These are phyloP conservation scores for Corymbia citriodora DNA, from an alignment of 441 rosid genomes.

Conservation along the genomic window DNA sequence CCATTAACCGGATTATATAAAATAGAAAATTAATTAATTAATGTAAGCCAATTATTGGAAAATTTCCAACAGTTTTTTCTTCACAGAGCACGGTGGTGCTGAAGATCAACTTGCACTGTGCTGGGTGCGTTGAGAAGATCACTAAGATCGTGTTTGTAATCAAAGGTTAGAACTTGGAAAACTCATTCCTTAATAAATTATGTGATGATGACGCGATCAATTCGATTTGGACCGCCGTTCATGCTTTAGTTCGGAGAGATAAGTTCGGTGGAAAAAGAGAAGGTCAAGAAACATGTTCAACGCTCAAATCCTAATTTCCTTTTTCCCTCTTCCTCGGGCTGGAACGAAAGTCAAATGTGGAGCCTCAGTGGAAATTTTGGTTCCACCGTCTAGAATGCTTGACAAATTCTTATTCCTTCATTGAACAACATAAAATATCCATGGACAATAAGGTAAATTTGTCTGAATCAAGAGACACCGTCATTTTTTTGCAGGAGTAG, in stretches of 20 bases:
- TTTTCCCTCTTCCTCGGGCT: background rate
- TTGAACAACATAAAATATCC: background rate
- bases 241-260: no score
- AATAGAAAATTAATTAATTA: no score
- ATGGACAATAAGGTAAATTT: background rate
- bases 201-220: background rate
- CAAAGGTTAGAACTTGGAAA: slow-evolving; percentile 1
- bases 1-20: no score
- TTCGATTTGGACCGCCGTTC: background rate
- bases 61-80: no score
- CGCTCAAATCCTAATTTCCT: background rate
- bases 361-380: background rate
- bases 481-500: background rate
- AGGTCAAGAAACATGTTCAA: background rate
- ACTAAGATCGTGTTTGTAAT: background rate
- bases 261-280: background rate
- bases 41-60: no score
- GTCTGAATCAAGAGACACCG: background rate
- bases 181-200: background rate
- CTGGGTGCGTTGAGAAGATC: slow-evolving; percentile 8
- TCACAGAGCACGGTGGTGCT: slow-evolving; percentile 9
- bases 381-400: background rate
- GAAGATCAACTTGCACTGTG: slow-evolving; percentile 8
- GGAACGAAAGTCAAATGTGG: background rate
- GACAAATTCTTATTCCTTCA: background rate